Base-by-base conservation (phyloP, 1,284 basidiomycete species). In the Cryptococcus sp. region DNA sequence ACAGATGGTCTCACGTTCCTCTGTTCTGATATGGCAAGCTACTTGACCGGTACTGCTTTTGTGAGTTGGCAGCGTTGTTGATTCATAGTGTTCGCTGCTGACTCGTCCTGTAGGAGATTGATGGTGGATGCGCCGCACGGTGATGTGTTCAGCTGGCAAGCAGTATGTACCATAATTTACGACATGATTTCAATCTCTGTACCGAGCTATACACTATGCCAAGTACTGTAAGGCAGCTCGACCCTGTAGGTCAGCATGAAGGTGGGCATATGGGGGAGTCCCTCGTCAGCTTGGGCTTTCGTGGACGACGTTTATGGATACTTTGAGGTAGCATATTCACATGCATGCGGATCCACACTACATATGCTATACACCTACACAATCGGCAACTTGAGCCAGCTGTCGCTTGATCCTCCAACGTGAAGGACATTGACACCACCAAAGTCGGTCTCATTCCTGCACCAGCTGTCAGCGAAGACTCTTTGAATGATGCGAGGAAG, bases 1-100 rank as follows among this genome's bases (percentile, higher is more conserved):
- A 45, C 42, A n/a, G 42, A 45, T 45, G 42, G 42, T 45, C 42
- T 45, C 22, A 45, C 42, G 6, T 45, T 45, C 42, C 22, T 45
- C 6, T 45, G 42, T 45, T 45, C 42, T 13, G 42, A 45, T 45
- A 45, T 45, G 42, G 42, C 42, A 6, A 45, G 42, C 13, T 45
- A 19, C 22, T 15, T 45, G 42, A 45, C 42, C 42, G 42, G 42
- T 11, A 19, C 42, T n/a, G 42, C 42, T 5, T 45, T 45, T 22
- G 42, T 45, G 16, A 45, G 42, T 45, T 6, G n/a, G 4, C n/a
- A 2, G 2, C 2, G 15, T n/a, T n/a, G n/a, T n/a, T n/a, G n/a
- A n/a, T n/a, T n/a, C n/a, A n/a, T n/a, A n/a, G n/a, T n/a, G n/a
- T n/a, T n/a, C n/a, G n/a, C n/a, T 45, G 42, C 42, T 45, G 8